These are phyloP conservation scores for Suillus tomentosus DNA, from an alignment of 768 basidiomycete genomes.

Conservation along the genomic window DNA sequence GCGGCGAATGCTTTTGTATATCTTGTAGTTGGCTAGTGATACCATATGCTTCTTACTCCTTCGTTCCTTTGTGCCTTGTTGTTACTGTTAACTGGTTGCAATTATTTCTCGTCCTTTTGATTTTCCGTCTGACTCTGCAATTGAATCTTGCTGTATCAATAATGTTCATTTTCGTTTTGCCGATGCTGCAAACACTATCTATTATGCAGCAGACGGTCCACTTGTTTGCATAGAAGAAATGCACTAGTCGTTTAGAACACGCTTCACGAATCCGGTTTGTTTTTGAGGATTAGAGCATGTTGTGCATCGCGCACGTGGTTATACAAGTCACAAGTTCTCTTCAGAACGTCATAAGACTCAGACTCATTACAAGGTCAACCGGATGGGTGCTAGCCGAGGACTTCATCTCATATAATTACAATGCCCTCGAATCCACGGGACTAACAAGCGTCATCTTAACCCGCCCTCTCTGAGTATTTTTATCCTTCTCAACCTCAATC, in stretches of 20 bases:
- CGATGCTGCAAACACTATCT: not conserved
- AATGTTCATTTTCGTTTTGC: not conserved
- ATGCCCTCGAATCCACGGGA: slow-evolving; percentile 56
- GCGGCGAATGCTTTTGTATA: not conserved
- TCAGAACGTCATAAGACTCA: too few species aligned
- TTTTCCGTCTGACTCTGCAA: not conserved
- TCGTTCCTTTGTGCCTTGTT: not conserved
- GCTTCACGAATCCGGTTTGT: not conserved
- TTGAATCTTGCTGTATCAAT: not conserved
- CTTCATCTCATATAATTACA: slow-evolving; percentile 32
- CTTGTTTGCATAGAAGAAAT: not conserved
- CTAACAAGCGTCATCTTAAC: slow-evolving; percentile 81
- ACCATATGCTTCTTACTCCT: not conserved
- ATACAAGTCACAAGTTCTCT: too few species aligned
- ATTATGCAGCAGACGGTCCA: not conserved
- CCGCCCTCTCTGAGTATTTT: slow-evolving; percentile 85
- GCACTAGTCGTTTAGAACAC: not conserved
- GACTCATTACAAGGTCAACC: too few species aligned
- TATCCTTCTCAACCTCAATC: slow-evolving; percentile 93
- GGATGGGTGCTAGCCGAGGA: not conserved
- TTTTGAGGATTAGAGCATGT: not conserved
- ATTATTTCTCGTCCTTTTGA: not conserved
- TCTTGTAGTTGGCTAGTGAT: slow-evolving; percentile 2
- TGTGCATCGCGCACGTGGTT: too few species aligned
- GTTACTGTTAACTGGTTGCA: not conserved